Evolutionary conservation across 495 filamentous ascomycete genomes (phyloP), one percentile per base, ranked within the genome.

Genomic region (Geoglossum glabrum): DNA sequence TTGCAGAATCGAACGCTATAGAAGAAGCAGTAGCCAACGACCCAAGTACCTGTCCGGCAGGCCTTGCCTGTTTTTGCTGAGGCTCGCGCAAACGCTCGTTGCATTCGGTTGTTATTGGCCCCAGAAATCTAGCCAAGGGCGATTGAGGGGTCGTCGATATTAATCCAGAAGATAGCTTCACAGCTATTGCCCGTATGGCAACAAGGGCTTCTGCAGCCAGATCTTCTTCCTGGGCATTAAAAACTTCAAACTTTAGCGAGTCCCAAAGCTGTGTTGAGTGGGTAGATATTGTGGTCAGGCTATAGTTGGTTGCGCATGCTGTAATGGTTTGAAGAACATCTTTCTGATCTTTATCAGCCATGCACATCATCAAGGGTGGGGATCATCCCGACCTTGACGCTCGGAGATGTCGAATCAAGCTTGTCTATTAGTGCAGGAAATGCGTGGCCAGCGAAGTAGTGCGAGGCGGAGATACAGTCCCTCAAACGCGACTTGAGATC

Each of bases 1-100:
- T 66, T 30, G 83, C 64, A 26, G 81, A 68, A 27, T 72, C 71
- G 45, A 79, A 78, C 0, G 79, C 70, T n/a, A 71, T 64, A 0
- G 71, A 64, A n/a, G 78, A 80, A 19, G 79, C 74, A 31, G 70
- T 69, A 5, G 79, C 76, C 13, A 83, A 61, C 15, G 73, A 73
- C 11, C 74, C 70, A 21, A 87, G 64, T 17, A 87, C 84, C 51
- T 78, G 74, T 13, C 82, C 80, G 4, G 79, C 73, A 15, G 84
- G 81, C 66, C 81, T 79, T 10, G 84, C 83, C 63, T 87, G 80
- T 65, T 85, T 86, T 31, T 84, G 81, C 57, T 84, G 83, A n/a
- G 84, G 82, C 60, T 86, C 84, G 60, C 81, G 78, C 3, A 87
- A 66, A 60, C 83, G 79, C 58, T 85, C 78, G 58, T 82, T 82